These are phyloP conservation scores for Sporothrix brunneoviolacea DNA, from an alignment of 2,329 filamentous ascomycete species.

Conservation along the genomic window DNA sequence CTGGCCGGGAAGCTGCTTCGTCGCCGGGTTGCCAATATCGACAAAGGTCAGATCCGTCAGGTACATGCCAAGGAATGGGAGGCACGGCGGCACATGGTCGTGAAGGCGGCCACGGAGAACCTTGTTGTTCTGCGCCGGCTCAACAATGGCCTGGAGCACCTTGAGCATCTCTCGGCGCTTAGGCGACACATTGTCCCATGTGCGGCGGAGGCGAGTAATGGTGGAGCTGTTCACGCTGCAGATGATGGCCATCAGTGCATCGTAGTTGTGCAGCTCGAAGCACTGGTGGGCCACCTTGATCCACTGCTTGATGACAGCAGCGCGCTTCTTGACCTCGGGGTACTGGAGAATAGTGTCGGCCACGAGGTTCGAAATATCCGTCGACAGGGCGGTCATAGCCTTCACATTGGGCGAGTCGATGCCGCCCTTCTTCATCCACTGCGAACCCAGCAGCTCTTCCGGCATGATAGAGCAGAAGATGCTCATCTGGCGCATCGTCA, in stretches of 20 bases:
- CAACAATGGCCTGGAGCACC: constrained; percentile 73
- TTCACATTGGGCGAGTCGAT: constrained; percentile 81
- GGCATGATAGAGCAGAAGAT: constrained; percentile 90
- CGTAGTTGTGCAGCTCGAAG: constrained; percentile 88
- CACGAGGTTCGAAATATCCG: constrained; percentile 85
- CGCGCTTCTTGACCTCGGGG: constrained; percentile 88
- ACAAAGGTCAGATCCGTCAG: constrained; percentile 93
- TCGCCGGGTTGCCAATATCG: constrained; percentile 85
- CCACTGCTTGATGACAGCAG: constrained; percentile 91
- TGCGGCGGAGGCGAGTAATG: constrained; percentile 78
- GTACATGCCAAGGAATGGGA: constrained; percentile 95
- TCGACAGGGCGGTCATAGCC: constrained; percentile 88
- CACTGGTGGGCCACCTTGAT: constrained; percentile 88
- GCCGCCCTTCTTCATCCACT: constrained; percentile 87
- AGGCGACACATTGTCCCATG: constrained; percentile 81
- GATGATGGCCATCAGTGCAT: constrained; percentile 93
- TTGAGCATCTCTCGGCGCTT: constrained; percentile 79
- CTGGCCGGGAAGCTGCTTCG: constrained; percentile 60
- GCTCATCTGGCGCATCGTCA: constrained; percentile 85
- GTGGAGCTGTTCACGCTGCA: constrained; percentile 90
- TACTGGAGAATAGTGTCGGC: constrained; percentile 85
- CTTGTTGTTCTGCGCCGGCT: constrained; percentile 86
- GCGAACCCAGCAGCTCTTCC: constrained; percentile 82
- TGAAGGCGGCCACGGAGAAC: constrained; percentile 76
- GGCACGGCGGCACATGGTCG: constrained; percentile 80